These are phyloP conservation scores for Sordariomycetes sp. DNA, from an alignment of 2,329 filamentous ascomycete species.

Conservation along the genomic window DNA sequence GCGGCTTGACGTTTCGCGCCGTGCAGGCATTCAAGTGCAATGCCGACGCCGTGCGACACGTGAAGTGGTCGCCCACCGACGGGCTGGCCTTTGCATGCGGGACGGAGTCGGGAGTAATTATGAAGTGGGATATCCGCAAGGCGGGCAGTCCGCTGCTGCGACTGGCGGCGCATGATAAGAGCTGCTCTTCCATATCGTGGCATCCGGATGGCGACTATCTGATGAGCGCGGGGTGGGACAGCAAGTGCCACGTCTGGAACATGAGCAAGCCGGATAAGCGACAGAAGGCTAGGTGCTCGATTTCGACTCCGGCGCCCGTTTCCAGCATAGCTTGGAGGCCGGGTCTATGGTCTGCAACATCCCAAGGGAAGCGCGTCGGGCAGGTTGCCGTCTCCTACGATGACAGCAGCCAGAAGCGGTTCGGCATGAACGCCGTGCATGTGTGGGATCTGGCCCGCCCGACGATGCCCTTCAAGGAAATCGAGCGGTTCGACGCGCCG, in stretches of 20 bases:
- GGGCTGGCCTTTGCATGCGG: conserved; percentile 54
- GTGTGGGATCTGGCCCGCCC: conserved; percentile 61
- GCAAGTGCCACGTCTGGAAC: conserved; percentile 56
- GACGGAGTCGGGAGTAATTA: conserved; percentile 49
- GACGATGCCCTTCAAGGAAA: conserved; percentile 55
- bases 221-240: conserved; percentile 52
- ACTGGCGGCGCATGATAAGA: conserved; percentile 51
- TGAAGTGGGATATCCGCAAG: conserved; percentile 56
- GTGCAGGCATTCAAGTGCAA: conserved; percentile 37
- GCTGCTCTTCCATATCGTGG: conserved; percentile 52
- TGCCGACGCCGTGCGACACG: conserved; percentile 46
- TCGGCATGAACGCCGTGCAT: conserved; percentile 48
- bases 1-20: conserved; percentile 37
- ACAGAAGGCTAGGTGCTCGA: conserved; percentile 53
- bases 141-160: conserved; percentile 40
- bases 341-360: conserved; percentile 53
- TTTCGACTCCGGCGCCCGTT: conserved; percentile 50
- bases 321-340: conserved; percentile 52
- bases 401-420: conserved; percentile 39
- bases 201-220: conserved; percentile 58
- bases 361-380: conserved; percentile 46
- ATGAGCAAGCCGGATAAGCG: conserved; percentile 48
- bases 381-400: conserved; percentile 55
- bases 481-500: conserved; percentile 47
- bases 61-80: conserved; percentile 54